Base-by-base conservation (phyloP, 2,329 filamentous ascomycete genomes). In the Talaromyces sp. region DNA sequence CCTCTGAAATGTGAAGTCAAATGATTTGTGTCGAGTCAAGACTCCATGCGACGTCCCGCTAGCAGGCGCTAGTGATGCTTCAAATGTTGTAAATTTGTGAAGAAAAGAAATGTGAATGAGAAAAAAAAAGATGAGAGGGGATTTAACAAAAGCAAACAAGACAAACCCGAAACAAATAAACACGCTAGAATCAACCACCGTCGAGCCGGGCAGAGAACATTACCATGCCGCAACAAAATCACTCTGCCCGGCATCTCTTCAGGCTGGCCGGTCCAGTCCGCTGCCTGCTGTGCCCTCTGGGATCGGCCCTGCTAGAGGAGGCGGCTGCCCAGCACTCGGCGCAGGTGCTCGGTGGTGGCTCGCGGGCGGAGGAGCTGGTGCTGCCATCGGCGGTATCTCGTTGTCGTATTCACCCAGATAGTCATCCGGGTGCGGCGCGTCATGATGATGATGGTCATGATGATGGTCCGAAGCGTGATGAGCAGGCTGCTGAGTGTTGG, bases 291-390 rank as follows among this genome's bases (percentile, higher is more conserved):
- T 51, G 3, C 53, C 59, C 13, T 62, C 55, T 26, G 49, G 56
- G 31, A 53, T 17, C 29, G 56, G 35, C 27, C 31, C 59, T 55
- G 32, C 59, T 24, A 57, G 27, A 27, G 63, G 58, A 41, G 57
- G 35, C 50, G 56, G 52, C 29, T 43, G 32, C 3, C 55, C 56
- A 46, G 58, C 50, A 41, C 54, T 61, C 26, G n/a, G 41, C 11
- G 11, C 46, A 19, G 43, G 43, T 5, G 43, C 43, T 14, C 35
- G 55, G 43, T 54, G 54, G 26, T 29, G 50, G 85, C 81, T 73
- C 91, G 87, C 74, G 88, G 80, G 73, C 87, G 88, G 66, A 81
- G 69, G 60, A 81, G 71, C 71, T 43, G 75, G 71, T 21, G 73
- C 72, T 32, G 75, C 73, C 43, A 70, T 69, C 11, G 73, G 59